A percentile compares a stretch with the other conserved stretches of the same genome.
These are phyloP conservation scores for Talaromyces rugulosus DNA, from an alignment of 2,329 filamentous ascomycete genomes.

Conservation along the genomic window DNA sequence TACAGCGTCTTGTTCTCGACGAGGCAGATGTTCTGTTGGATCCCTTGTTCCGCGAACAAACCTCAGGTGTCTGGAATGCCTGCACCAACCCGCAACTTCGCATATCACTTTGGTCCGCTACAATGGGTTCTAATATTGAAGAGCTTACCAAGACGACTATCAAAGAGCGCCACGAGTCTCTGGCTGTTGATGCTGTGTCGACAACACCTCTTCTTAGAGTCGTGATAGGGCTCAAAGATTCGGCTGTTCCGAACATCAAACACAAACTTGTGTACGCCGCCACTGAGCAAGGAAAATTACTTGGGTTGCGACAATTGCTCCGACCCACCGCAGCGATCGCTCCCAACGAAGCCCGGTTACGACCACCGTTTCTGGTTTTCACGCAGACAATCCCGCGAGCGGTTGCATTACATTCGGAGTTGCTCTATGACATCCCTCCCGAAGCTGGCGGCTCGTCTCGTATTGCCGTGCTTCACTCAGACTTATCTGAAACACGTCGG, in stretches of 20 bases:
- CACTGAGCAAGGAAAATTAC: constrained; percentile 87
- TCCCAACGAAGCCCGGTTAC: constrained; percentile 50
- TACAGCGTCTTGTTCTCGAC: constrained; percentile 75
- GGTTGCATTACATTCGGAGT: constrained; percentile 78
- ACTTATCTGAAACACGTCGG: constrained; percentile 71
- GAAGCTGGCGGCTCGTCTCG: constrained; percentile 79
- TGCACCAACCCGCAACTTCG: constrained; percentile 68
- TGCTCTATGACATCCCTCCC: constrained; percentile 89
- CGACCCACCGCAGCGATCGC: constrained; percentile 63
- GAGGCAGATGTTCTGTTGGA: constrained; percentile 95
- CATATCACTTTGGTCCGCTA: constrained; percentile 89
- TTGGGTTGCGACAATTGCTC: constrained; percentile 83
- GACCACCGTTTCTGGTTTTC: constrained; percentile 90
- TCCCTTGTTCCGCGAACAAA: constrained; percentile 84
- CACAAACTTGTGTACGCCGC: constrained; percentile 89
- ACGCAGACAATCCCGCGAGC: constrained; percentile 93
- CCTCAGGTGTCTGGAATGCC: constrained; percentile 74
- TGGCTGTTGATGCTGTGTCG: constrained; percentile 24
- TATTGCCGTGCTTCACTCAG: constrained; percentile 86
- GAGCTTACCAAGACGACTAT: constrained; percentile 68
- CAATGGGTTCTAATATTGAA: constrained; percentile 93
- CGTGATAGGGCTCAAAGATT: constrained; percentile 95
- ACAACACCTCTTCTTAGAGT: constrained; percentile 65
- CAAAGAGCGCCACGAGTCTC: constrained; percentile 46
- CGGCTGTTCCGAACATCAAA: constrained; percentile 84